phyloP scores from a whole-genome alignment of 2,329 filamentous ascomycete species.

The Aureobasidium sp. region DNA sequence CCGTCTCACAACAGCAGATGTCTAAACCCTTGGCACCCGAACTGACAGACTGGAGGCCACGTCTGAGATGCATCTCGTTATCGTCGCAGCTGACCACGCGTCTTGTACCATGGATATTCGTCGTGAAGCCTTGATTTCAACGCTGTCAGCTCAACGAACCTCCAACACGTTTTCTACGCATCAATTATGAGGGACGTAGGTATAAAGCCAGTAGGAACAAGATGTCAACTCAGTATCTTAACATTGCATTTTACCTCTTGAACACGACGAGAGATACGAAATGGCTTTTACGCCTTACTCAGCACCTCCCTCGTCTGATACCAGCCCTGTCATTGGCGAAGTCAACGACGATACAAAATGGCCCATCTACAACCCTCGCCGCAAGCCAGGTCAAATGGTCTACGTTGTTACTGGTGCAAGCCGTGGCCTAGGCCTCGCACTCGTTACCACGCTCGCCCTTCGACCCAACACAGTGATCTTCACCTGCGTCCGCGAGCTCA shows the following conservation, averaged over 20 bases:
- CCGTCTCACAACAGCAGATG: not conserved
- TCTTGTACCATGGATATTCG: not conserved
- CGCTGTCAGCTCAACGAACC: not conserved
- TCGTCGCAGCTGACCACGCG: not conserved
- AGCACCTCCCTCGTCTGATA: not conserved
- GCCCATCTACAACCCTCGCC: not conserved
- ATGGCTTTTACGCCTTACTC: not conserved
- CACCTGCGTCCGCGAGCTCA: constrained; percentile 32
- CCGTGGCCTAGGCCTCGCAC: constrained; percentile 9
- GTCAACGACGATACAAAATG: not conserved
- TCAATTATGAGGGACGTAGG: too few relatives aligned
- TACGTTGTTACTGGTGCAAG: constrained; percentile 13
- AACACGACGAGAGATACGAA: not conserved
- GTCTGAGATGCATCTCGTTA: not conserved
- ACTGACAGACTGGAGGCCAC: not conserved
- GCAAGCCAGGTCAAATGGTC: not conserved
- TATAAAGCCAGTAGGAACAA: not conserved
- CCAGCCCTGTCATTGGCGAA: not conserved
- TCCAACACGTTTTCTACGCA: not conserved
- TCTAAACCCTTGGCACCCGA: not conserved
- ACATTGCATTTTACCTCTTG: not conserved
- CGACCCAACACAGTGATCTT: constrained; percentile 13
- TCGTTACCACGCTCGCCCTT: constrained; percentile 6
- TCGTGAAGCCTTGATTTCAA: not conserved
- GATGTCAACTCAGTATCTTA: not conserved